Evolutionary conservation across 176 grass and related monocot genomes (phyloP), one percentile per base, ranked within the genome.

Genomic region (Aegilops bicornis): DNA sequence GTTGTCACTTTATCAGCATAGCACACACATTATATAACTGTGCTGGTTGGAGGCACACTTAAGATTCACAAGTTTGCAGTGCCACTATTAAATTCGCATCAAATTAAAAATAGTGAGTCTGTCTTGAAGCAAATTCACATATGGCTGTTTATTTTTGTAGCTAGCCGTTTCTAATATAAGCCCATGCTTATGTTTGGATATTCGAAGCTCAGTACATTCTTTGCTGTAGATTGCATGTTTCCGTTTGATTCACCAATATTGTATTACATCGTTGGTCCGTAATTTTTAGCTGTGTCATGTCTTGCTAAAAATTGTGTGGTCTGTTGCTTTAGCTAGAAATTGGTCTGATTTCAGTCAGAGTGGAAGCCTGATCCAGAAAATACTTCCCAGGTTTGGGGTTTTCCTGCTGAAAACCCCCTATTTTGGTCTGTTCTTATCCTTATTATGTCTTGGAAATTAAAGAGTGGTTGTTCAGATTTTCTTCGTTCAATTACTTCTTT

Each of bases 281-380:
- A 77, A 67, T 58, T 36, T 48, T 42, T 79, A 62, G 12, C 69
- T 33, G 10, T 73, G 60, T 13, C n/a, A 15, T 30, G 5, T 14
- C 61, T 59, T 39, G 12, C 67, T 29, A 73, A 0, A 27, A 19
- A 12, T 0, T 16, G 22, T 47, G 15, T n/a, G 6, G 12, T 29
- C 1, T 74, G 59, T 83, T 73, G 52, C 76, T 31, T 84, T 74
- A 65, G 30, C 61, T 23, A 58, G 22, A 82, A 23, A 73, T 43
- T 78, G 75, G 6, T 52, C 52, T 9, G 30, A 31, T 43, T 36
- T 78, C 64, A 33, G 33, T 78, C 64, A 9, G 33, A 60, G 73
- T 54, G 30, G 65, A 69, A 59, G 35, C 54, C 17, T 79, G 25
- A 73, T 45, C 16, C 35, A 10, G 50, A 73, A 29, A 10, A 8